Conservation (phyloP, 306 rosid species). For the Cucurbita maxima region DNA sequence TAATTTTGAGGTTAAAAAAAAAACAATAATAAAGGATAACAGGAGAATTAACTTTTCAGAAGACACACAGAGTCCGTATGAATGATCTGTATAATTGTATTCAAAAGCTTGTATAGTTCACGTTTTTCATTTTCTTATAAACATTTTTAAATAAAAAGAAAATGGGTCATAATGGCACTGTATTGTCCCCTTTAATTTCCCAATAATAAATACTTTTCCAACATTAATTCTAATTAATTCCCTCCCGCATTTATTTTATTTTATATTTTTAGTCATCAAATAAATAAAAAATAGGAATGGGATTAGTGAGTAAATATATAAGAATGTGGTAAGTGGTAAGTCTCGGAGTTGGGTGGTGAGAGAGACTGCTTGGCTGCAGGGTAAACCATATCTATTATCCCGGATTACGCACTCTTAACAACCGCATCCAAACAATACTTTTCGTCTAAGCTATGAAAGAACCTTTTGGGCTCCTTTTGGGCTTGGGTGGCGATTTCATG, state of each 20-base stretch:
- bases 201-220: background rate
- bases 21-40: background rate
- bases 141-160: background rate
- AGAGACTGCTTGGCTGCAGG: background rate
- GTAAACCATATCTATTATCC: background rate
- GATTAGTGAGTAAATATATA: too few relatives aligned
- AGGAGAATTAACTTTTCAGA: background rate
- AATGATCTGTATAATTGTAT: background rate
- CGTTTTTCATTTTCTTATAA: background rate
- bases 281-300: too few relatives aligned
- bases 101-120: background rate
- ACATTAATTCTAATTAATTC: background rate
- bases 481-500: background rate
- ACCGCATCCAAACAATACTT: background rate
- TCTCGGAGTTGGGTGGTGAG: background rate
- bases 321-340: too few relatives aligned
- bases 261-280: too few relatives aligned
- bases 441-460: background rate
- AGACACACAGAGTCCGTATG: background rate
- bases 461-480: too few relatives aligned
- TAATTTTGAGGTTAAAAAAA: background rate
- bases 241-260: background rate
- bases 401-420: background rate
- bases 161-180: too few relatives aligned
- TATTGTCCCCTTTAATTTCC: background rate